Percentiles rank a stretch among this genome's conserved stretches.
Evolutionary conservation across 768 basidiomycete species (phyloP).

Genomic region (Boletellus ananas): DNA sequence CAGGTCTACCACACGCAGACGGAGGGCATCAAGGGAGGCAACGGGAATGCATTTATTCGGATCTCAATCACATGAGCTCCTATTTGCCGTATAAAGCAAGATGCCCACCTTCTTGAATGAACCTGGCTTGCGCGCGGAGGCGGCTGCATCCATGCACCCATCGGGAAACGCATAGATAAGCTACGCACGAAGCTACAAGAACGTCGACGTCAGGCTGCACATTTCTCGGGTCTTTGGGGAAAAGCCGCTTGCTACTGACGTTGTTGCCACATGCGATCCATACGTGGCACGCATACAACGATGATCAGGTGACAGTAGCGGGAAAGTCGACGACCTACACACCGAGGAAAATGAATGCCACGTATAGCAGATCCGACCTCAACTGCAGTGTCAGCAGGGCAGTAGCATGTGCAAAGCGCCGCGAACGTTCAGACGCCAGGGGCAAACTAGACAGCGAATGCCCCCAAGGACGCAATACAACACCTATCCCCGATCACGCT

Average conservation of each 20-base stretch:
- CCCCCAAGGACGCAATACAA: not conserved
- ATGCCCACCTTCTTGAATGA: not conserved
- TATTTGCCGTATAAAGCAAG: conserved; percentile 5
- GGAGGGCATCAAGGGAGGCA: not conserved
- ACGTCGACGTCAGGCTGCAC: not conserved
- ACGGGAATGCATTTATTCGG: conserved; percentile 6
- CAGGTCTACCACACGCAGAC: not conserved
- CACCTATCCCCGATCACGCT: not conserved
- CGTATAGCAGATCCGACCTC: not conserved
- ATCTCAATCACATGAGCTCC: conserved; percentile 9
- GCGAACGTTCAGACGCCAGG: not conserved
- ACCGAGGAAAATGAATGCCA: not conserved
- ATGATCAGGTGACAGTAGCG: not conserved
- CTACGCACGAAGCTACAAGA: not conserved
- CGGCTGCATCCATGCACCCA: not conserved
- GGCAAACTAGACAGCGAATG: not conserved
- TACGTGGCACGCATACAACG: not conserved
- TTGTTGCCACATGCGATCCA: not conserved
- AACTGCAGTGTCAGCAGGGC: not conserved
- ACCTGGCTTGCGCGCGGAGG: not conserved
- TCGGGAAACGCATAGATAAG: conserved; percentile 4
- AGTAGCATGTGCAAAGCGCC: not conserved
- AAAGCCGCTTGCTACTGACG: not conserved
- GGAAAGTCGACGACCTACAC: not conserved
- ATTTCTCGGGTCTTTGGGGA: not conserved